phyloP scores from a whole-genome alignment of 177 flowering plant genomes.

The Tripterygium wilfordii region DNA sequence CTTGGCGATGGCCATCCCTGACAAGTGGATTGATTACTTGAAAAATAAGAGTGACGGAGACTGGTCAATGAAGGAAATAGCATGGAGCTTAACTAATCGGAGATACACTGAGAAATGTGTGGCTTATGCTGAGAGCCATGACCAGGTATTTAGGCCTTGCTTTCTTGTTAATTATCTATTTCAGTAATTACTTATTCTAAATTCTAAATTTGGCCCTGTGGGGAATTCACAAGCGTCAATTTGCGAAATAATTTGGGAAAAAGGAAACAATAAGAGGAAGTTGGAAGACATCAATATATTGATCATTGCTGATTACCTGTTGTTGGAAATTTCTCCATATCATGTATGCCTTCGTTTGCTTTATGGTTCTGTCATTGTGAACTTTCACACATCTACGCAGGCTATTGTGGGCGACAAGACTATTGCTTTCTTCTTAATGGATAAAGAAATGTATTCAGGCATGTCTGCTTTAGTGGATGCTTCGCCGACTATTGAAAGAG shows the following conservation, averaged over 20 bases:
- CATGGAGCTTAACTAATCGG: constrained; percentile 74
- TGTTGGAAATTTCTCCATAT: neutral
- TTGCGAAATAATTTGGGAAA: too few species aligned
- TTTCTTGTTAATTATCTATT: neutral
- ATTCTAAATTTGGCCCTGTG: too few species aligned
- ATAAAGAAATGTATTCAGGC: constrained; percentile 87
- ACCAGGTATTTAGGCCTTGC: constrained; percentile 54
- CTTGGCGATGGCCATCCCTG: constrained; percentile 93
- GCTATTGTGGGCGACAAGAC: constrained; percentile 97
- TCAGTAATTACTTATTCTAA: neutral
- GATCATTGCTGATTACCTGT: neutral
- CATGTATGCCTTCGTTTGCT: neutral
- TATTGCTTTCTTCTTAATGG: constrained; percentile 86
- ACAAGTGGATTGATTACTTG: constrained; percentile 92
- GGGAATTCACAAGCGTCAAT: too few species aligned
- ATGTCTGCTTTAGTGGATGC: constrained; percentile 80
- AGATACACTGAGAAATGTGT: constrained; percentile 90
- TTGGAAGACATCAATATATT: too few species aligned
- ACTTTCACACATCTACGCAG: constrained; percentile 42
- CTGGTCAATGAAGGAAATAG: constrained; percentile 88
- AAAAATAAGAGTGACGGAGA: constrained; percentile 78
- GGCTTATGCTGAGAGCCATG: constrained; percentile 97
- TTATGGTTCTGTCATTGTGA: neutral
- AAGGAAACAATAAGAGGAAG: too few species aligned
- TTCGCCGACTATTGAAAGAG: constrained; percentile 79